Evolutionary conservation across 305 asterid species (phyloP), one percentile per base, ranked within the genome.

Genomic region (Stenogyne calaminthoides): DNA sequence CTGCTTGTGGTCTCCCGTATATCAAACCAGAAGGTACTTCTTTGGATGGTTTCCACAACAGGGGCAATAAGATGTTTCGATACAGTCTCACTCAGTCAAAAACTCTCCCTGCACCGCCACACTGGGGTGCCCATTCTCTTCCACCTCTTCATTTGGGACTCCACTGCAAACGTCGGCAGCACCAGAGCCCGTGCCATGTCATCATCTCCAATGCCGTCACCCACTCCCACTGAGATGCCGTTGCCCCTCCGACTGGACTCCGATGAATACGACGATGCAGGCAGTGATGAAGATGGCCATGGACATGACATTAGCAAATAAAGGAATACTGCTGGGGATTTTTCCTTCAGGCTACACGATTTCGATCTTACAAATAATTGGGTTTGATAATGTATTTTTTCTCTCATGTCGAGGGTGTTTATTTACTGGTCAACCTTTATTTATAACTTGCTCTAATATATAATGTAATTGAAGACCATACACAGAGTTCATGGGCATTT

Each of bases 101-200:
- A 89, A 80, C 95, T 91, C 25, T 93, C 97, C 14, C 77, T 93
- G 79, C 98, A 93, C 85, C 84, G 98, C 61, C 98, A 91, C 63
- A 74, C 97, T 34, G 79, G 83, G 73, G 84, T 93, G 3, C 88
- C 96, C 2, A 89, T 93, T 20, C 81, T 83, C 40, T 20, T 93
- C 49, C 97, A 93, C 51, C 82, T 93, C 12, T 89, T 88, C 69
- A 70, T 89, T 4, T 93, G 97, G 97, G 93, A 89, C 71, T 75
- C 84, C 40, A 78, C 80, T 7, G 81, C 74, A 0, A 83, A 67
- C n/a, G 84, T 70, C 7, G 85, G 91, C 47, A 88, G 84, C 81
- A 84, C 74, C 22, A 76, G 89, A 81, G 75, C 87, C 7, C 78
- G 88, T 16, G 84, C 88, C 62, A 80, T 88, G 81, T 83, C 96